These are phyloP conservation scores for Aureobasidium sp. DNA, from an alignment of 2,329 filamentous ascomycete species.

Conservation along the genomic window DNA sequence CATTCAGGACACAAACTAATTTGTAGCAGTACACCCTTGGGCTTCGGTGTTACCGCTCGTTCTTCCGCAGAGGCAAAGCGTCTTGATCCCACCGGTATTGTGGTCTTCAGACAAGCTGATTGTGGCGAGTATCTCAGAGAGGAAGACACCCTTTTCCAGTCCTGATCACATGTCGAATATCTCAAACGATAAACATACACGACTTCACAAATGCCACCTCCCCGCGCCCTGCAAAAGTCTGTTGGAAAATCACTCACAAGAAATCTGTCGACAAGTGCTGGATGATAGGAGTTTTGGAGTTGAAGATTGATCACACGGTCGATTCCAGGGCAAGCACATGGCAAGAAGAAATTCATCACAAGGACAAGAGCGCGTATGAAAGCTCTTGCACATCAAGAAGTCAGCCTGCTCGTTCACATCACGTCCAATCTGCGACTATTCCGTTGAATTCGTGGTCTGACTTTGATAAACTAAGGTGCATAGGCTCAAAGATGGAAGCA, in stretches of 20 bases:
- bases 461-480: too few relatives aligned
- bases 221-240: background rate
- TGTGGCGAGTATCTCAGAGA: constrained; percentile 92
- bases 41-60: constrained; percentile 87
- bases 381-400: background rate
- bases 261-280: constrained; percentile 10
- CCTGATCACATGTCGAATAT: too few relatives aligned
- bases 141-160: constrained; percentile 58
- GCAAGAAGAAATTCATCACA: background rate
- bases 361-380: too few relatives aligned
- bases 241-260: background rate
- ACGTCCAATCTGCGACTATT: too few relatives aligned
- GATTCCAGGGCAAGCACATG: background rate
- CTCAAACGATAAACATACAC: too few relatives aligned
- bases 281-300: constrained; percentile 11
- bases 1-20: background rate
- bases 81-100: constrained; percentile 82
- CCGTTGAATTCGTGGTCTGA: too few relatives aligned
- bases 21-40: constrained; percentile 42
- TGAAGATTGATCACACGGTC: background rate
- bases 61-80: constrained; percentile 76
- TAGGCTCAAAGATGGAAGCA: too few relatives aligned
- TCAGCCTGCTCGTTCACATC: background rate
- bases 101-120: constrained; percentile 86
- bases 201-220: background rate